Percentiles rank a stretch among this genome's conserved stretches.
Conservation (phyloP, 2,329 filamentous ascomycete species). For the Aspergillus eucalypticola region DNA sequence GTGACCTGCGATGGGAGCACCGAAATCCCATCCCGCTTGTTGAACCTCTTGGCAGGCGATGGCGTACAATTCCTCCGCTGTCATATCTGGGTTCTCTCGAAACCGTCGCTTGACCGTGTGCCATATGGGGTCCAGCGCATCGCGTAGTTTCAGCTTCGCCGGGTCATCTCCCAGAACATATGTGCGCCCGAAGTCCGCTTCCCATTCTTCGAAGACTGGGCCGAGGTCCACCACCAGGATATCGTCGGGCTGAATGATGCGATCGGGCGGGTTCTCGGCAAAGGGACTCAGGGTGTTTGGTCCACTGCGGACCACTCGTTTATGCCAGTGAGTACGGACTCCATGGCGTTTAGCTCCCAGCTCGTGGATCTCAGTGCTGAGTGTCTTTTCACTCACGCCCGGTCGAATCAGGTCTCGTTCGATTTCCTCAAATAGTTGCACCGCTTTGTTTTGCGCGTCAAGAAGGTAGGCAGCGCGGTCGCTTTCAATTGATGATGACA, state of each 20-base stretch:
- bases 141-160: conserved; percentile 47
- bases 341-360: conserved; percentile 46
- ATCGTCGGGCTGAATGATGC: conserved; percentile 50
- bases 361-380: conserved; percentile 52
- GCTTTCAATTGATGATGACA: conserved; percentile 12
- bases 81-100: conserved; percentile 46
- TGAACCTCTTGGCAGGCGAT: conserved; percentile 44
- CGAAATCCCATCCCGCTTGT: conserved; percentile 48
- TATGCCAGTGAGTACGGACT: conserved; percentile 56
- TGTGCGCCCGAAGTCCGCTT: conserved; percentile 57
- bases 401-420: conserved; percentile 49
- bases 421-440: conserved; percentile 51
- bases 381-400: conserved; percentile 50
- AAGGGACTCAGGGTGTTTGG: conserved; percentile 53
- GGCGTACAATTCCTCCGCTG: conserved; percentile 51
- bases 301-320: conserved; percentile 53
- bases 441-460: conserved; percentile 51
- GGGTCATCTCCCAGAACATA: conserved; percentile 53
- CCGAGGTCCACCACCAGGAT: conserved; percentile 56
- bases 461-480: conserved; percentile 42
- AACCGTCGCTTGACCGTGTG: conserved; percentile 46
- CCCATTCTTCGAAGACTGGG: conserved; percentile 55
- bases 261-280: conserved; percentile 53
- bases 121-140: conserved; percentile 52
- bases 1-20: conserved; percentile 50